Percentiles rank a stretch among this genome's conserved stretches.
Evolutionary conservation across 208 protist species (phyloP).

Genomic region (Leishmania aethiopica): DNA sequence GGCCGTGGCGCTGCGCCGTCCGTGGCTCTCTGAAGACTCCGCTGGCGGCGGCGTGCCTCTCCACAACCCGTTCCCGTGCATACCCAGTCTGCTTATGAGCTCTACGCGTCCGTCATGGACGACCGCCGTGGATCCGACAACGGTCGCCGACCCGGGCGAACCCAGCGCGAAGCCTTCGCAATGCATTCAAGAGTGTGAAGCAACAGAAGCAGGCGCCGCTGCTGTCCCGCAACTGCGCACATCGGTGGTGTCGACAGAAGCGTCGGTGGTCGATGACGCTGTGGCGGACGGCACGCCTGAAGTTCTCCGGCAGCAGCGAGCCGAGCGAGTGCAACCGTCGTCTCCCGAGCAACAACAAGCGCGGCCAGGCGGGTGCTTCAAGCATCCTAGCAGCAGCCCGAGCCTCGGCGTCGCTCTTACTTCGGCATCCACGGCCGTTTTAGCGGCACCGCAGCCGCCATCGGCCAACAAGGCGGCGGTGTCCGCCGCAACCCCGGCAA

Average conservation of each 20-base stretch:
- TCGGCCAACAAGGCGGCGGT: neutral
- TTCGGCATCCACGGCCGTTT: neutral
- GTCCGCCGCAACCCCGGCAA: neutral
- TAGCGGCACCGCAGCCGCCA: neutral
- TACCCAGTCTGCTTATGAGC: slow-evolving; percentile 3
- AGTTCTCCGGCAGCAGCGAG: neutral
- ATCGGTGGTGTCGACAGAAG: neutral
- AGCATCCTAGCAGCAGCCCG: neutral
- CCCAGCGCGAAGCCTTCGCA: neutral
- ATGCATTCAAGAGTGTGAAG: neutral
- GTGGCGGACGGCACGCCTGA: neutral
- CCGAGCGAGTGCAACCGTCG: neutral
- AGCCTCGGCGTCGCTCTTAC: neutral
- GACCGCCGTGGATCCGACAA: neutral
- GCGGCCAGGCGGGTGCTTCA: neutral
- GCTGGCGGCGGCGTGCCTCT: neutral
- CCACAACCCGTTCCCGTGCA: neutral
- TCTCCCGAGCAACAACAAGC: neutral
- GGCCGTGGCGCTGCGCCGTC: neutral
- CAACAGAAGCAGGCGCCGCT: neutral
- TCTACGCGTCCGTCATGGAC: neutral
- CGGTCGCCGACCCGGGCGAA: neutral
- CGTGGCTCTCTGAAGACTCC: neutral
- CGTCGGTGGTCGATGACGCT: neutral
- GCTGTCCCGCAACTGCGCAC: neutral